These are phyloP conservation scores for Alisma plantagoaquatica DNA, from an alignment of 106 monocot genomes.

Conservation along the genomic window DNA sequence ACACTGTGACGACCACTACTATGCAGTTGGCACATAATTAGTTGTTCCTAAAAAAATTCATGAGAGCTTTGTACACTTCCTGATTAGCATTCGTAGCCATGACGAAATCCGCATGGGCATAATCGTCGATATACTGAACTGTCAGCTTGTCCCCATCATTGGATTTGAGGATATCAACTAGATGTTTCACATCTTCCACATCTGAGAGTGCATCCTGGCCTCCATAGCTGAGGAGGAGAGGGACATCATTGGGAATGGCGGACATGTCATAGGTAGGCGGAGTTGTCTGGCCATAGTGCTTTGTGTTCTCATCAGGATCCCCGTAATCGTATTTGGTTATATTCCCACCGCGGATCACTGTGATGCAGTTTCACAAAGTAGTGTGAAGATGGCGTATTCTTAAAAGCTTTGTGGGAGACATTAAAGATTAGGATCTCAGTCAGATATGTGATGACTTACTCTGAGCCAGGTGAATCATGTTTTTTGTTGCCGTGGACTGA, in stretches of 20 bases:
- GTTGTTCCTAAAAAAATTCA: conserved; percentile 62
- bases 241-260: conserved; percentile 37
- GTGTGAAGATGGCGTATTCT: not conserved
- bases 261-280: conserved; percentile 61
- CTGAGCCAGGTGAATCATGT: conserved; percentile 85
- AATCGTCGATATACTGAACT: conserved; percentile 43
- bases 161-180: conserved; percentile 28
- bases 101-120: conserved; percentile 74
- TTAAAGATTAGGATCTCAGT: not conserved
- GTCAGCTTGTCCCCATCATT: conserved; percentile 36
- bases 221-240: conserved; percentile 83
- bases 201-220: conserved; percentile 53
- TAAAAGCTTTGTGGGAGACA: not conserved
- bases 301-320: conserved; percentile 22
- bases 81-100: conserved; percentile 47
- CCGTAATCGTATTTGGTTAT: conserved; percentile 62
- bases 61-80: conserved; percentile 43
- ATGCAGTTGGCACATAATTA: too few relatives aligned
- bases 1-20: too few relatives aligned
- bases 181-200: conserved; percentile 35
- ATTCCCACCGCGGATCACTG: conserved; percentile 36
- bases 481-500: conserved; percentile 80
- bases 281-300: conserved; percentile 28
- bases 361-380: not conserved
- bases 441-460: conserved; percentile 26